Conservation (phyloP, 2,329 filamentous ascomycete species). For the Rutstroemia sydowiana region DNA sequence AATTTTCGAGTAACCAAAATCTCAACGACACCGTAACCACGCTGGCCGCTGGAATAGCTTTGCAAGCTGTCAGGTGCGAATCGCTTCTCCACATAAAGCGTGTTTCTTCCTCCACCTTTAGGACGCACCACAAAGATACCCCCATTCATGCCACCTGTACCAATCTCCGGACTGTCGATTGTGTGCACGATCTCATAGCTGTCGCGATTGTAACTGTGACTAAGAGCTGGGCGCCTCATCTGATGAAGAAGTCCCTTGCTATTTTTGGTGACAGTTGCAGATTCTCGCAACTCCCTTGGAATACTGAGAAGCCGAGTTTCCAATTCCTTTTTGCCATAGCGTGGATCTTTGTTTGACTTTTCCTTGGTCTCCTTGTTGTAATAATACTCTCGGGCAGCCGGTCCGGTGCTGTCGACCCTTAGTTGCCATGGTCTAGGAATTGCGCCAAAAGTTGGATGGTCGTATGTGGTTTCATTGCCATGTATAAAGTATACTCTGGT, state of each 20-base stretch:
- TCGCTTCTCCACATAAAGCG: conserved; percentile 17
- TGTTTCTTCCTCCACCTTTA: conserved; percentile 7
- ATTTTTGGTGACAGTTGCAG: conserved; percentile 8
- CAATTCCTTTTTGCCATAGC: conserved; percentile 1
- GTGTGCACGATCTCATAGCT: conserved; percentile 20
- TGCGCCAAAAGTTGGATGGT: conserved; percentile 6
- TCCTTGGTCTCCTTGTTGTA: conserved; percentile 1
- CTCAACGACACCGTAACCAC: conserved; percentile 10
- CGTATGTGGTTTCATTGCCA: neutral
- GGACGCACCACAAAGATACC: conserved; percentile 22
- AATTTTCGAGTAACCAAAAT: conserved; percentile 20
- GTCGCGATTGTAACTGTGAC: conserved; percentile 10
- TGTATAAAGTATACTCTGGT: conserved; percentile 4
- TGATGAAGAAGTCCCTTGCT: neutral
- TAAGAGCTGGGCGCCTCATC: conserved; percentile 3
- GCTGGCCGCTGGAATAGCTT: neutral
- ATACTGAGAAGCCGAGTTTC: neutral
- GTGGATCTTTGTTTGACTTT: conserved; percentile 9
- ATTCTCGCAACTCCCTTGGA: conserved; percentile 7
- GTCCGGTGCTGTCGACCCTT: neutral
- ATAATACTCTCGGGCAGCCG: conserved; percentile 2
- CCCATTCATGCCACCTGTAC: conserved; percentile 25
- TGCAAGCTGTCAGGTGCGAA: conserved; percentile 10
- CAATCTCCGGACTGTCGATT: conserved; percentile 20
- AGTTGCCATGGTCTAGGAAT: conserved; percentile 14